These are phyloP conservation scores for Lepiota brunneoincarnata DNA, from an alignment of 768 basidiomycete genomes.

Conservation along the genomic window DNA sequence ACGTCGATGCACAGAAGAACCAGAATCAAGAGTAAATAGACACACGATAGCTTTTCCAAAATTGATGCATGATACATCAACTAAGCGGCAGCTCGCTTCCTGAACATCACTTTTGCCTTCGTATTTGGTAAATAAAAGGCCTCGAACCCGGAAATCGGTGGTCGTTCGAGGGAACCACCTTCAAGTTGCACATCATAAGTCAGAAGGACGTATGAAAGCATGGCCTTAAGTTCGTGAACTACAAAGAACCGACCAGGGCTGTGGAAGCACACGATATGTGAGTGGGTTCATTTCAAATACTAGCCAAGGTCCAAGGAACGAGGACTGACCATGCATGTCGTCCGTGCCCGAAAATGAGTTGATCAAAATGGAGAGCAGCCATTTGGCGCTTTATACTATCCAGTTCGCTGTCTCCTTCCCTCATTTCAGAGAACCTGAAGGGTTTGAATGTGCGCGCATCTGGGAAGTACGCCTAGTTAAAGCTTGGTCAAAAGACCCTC, in stretches of 20 bases:
- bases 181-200: slow-evolving; percentile 42
- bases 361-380: slow-evolving; percentile 22
- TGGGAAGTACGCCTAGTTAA: slow-evolving; percentile 1
- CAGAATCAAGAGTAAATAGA: too few species aligned
- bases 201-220: slow-evolving; percentile 32
- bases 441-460: slow-evolving; percentile 34
- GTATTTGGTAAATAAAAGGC: too few species aligned
- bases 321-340: slow-evolving; percentile 23
- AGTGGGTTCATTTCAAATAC: not conserved
- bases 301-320: not conserved
- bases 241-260: slow-evolving; percentile 44
- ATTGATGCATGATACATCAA: too few species aligned
- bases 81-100: too few species aligned
- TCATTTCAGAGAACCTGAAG: too few species aligned
- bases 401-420: slow-evolving; percentile 14
- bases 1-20: too few species aligned
- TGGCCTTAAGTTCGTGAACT: slow-evolving; percentile 32
- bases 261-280: slow-evolving; percentile 28
- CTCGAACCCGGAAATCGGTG: too few species aligned
- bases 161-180: too few species aligned
- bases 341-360: slow-evolving; percentile 29
- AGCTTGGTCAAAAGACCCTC: slow-evolving; percentile 18
- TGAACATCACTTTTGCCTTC: too few species aligned
- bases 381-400: slow-evolving; percentile 22
- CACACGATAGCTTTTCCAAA: too few species aligned